phyloP scores from a whole-genome alignment of 2,329 filamentous ascomycete species.

The Ophiostoma sp. region DNA sequence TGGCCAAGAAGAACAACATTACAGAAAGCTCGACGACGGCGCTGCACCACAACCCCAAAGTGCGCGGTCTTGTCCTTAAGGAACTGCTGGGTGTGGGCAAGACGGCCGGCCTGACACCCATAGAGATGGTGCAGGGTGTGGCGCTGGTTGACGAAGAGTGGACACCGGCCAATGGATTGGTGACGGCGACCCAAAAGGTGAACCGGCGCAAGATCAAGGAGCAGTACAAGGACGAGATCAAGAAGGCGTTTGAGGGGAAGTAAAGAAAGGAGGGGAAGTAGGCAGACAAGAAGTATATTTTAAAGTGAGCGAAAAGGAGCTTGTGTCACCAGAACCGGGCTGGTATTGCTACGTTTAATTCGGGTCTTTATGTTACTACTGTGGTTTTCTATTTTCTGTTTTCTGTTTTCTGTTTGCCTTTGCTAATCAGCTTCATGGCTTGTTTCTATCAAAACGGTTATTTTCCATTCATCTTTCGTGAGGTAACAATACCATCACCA shows the following conservation, averaged over 20 bases:
- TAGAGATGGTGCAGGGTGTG: slow-evolving; percentile 75
- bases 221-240: slow-evolving; percentile 54
- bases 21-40: slow-evolving; percentile 36
- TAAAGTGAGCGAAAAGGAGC: not conserved
- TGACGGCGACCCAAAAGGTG: slow-evolving; percentile 63
- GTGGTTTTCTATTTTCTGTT: no score
- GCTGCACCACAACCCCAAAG: slow-evolving; percentile 66
- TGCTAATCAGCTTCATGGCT: not conserved
- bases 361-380: not conserved
- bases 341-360: not conserved
- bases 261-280: not conserved
- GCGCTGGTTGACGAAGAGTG: slow-evolving; percentile 83
- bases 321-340: not conserved
- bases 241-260: slow-evolving; percentile 39
- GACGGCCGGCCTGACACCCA: slow-evolving; percentile 64
- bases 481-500: not conserved
- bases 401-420: no score
- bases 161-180: slow-evolving; percentile 72
- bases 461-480: not conserved
- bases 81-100: slow-evolving; percentile 66
- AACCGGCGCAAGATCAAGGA: slow-evolving; percentile 55
- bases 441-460: not conserved
- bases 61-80: slow-evolving; percentile 63
- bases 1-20: slow-evolving; percentile 63
- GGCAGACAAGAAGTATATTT: not conserved